Evolutionary conservation across 768 basidiomycete genomes (phyloP).

Genomic region (Megacollybia marginata): DNA sequence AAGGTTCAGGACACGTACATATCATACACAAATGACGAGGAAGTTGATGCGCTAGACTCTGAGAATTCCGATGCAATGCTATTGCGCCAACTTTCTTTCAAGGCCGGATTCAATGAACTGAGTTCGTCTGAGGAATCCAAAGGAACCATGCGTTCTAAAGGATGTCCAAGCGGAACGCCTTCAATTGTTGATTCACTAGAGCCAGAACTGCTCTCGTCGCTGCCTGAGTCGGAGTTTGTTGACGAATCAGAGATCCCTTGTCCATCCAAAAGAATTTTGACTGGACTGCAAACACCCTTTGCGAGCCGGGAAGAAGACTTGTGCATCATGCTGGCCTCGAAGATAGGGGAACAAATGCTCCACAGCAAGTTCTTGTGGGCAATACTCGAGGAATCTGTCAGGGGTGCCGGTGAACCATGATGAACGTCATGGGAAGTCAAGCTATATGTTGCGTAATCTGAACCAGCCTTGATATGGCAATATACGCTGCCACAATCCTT

Average conservation of each 20-base stretch:
- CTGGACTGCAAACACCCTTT: background rate
- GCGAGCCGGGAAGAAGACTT: background rate
- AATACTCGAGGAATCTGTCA: too few relatives aligned
- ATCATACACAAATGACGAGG: conserved; percentile 23
- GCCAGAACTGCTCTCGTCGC: background rate
- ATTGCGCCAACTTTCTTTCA: background rate
- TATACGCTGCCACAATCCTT: conserved; percentile 34
- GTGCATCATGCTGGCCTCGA: background rate
- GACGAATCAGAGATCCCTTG: background rate
- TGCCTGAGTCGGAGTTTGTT: background rate
- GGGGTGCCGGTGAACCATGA: too few relatives aligned
- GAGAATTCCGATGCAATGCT: conserved; percentile 2
- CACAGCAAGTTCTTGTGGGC: background rate
- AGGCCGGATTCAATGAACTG: background rate
- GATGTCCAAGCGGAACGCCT: conserved; percentile 2
- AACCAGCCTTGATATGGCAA: conserved; percentile 8
- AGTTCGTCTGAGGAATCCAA: background rate
- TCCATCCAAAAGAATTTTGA: background rate
- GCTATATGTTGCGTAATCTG: too few relatives aligned
- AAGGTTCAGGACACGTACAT: conserved; percentile 13
- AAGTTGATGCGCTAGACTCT: conserved; percentile 19
- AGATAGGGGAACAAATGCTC: background rate
- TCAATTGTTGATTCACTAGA: conserved; percentile 3
- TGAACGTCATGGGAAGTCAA: too few relatives aligned
- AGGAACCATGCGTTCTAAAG: conserved; percentile 2